Evolutionary conservation across 2,329 filamentous ascomycete species (phyloP).

Genomic region (Fusarium ramigenum): DNA sequence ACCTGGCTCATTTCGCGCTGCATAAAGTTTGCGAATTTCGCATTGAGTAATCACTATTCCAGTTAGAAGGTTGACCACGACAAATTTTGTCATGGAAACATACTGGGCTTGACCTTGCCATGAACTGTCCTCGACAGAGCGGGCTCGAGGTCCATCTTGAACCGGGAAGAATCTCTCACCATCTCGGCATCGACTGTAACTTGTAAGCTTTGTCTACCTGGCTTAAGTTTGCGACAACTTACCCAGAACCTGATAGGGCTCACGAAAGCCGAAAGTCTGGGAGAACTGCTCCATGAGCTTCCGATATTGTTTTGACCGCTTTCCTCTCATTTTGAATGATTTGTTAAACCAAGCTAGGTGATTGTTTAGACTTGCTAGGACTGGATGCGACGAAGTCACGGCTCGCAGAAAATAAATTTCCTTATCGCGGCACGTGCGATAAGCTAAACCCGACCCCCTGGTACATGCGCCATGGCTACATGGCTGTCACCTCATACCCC

Average conservation of each 20-base stretch:
- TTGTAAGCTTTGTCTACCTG: conserved; percentile 35
- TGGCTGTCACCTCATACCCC: conserved; percentile 11
- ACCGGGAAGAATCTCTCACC: conserved; percentile 80
- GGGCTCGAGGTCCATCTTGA: conserved; percentile 87
- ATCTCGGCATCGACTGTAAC: conserved; percentile 81
- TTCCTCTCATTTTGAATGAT: conserved; percentile 56
- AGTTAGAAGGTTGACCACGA: conserved; percentile 34
- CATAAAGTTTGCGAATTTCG: conserved; percentile 82
- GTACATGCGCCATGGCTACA: neutral
- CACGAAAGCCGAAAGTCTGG: conserved; percentile 87
- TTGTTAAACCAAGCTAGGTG: neutral
- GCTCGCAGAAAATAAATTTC: conserved; percentile 49
- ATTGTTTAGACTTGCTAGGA: neutral
- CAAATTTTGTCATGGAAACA: conserved; percentile 44
- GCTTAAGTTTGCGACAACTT: conserved; percentile 40
- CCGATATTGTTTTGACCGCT: conserved; percentile 64
- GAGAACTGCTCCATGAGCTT: conserved; percentile 96
- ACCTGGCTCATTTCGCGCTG: conserved; percentile 63
- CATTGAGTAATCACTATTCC: conserved; percentile 80
- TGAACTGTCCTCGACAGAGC: conserved; percentile 85
- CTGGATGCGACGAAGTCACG: conserved; percentile 15
- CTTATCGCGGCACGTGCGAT: conserved; percentile 53
- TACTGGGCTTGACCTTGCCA: conserved; percentile 84
- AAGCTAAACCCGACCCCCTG: conserved; percentile 27
- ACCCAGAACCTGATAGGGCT: conserved; percentile 91